Evolutionary conservation across 176 grass and related monocot species (phyloP).

Genomic region (Raddia guianensis): DNA sequence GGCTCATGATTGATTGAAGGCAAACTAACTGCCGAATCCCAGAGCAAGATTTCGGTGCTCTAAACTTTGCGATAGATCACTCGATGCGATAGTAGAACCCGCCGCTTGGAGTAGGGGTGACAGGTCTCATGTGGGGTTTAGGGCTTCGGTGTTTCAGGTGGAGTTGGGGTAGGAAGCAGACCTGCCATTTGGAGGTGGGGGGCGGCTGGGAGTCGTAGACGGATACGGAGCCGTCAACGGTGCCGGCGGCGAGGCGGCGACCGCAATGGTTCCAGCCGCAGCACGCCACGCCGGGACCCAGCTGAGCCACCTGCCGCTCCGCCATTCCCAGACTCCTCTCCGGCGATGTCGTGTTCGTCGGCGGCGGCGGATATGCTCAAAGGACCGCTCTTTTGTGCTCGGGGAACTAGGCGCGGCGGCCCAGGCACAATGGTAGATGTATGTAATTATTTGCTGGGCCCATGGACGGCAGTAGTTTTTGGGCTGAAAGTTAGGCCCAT

Average conservation of each 20-base stretch:
- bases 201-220: slow-evolving; percentile 70
- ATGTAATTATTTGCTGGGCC: not conserved
- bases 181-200: slow-evolving; percentile 84
- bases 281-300: slow-evolving; percentile 61
- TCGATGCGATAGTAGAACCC: not conserved
- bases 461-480: not conserved
- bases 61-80: not conserved
- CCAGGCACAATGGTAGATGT: not conserved
- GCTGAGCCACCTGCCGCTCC: slow-evolving; percentile 59
- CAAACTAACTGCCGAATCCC: not conserved
- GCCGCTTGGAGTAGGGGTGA: not conserved
- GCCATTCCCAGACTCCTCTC: slow-evolving; percentile 43
- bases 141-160: not conserved
- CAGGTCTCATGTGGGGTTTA: slow-evolving; percentile 14
- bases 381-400: not conserved
- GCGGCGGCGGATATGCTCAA: not conserved
- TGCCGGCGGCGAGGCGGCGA: slow-evolving; percentile 71
- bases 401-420: not conserved
- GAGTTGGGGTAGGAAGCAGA: slow-evolving; percentile 24
- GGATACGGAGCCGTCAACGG: slow-evolving; percentile 69
- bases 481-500: not conserved
- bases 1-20: not conserved
- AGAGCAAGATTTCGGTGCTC: not conserved
- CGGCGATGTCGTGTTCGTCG: slow-evolving; percentile 5
- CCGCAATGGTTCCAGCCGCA: slow-evolving; percentile 83